These are phyloP conservation scores for Musa troglodytarum DNA, from an alignment of 176 grass and related monocot species.

Conservation along the genomic window DNA sequence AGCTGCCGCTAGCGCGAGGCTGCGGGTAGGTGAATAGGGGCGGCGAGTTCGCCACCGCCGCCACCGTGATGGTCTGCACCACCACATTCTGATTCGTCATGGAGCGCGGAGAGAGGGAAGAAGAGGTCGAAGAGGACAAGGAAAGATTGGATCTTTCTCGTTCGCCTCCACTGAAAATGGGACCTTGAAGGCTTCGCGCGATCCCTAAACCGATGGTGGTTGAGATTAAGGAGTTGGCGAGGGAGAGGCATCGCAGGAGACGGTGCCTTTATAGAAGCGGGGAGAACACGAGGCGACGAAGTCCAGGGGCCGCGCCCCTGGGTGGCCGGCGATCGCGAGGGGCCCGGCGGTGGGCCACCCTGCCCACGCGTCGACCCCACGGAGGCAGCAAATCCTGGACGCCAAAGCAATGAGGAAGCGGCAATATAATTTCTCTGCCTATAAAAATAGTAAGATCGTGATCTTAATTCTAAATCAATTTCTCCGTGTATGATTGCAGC, in stretches of 20 bases:
- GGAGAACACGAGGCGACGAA: not conserved
- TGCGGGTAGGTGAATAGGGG: conserved; percentile 58
- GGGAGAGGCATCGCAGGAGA: not conserved
- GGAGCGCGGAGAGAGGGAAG: not conserved
- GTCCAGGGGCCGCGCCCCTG: no score
- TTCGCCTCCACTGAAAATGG: not conserved
- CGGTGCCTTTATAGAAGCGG: not conserved
- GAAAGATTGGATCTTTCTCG: not conserved
- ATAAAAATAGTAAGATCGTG: no score
- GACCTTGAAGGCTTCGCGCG: not conserved
- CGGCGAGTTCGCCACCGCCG: conserved; percentile 23
- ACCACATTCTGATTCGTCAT: conserved; percentile 78
- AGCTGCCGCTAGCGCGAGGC: conserved; percentile 20
- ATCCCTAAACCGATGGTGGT: not conserved
- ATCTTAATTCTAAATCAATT: no score
- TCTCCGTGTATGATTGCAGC: no score
- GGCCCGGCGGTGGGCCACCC: not conserved
- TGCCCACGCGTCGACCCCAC: no score
- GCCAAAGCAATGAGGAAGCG: no score
- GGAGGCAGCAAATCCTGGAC: not conserved
- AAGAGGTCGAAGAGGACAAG: not conserved
- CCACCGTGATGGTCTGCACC: conserved; percentile 24
- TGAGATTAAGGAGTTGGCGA: not conserved
- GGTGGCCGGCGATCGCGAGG: not conserved
- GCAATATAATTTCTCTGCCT: no score